Evolutionary conservation across 768 basidiomycete species (phyloP).

Genomic region (Leccinum fibrillosum): DNA sequence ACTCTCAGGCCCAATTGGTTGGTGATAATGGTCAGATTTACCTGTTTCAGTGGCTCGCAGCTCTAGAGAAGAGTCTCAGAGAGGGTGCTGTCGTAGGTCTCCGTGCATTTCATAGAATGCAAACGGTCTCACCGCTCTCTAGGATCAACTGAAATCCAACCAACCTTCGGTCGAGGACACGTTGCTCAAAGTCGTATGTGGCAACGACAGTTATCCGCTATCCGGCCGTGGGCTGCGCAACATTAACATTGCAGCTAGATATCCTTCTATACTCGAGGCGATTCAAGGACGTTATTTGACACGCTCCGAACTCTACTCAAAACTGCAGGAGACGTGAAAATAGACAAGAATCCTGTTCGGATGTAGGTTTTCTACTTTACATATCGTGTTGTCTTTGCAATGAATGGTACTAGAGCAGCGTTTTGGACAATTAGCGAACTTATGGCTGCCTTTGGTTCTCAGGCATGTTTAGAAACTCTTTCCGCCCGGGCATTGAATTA

Average conservation of each 20-base stretch:
- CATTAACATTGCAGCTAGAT: slow-evolving; percentile 66
- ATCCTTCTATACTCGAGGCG: slow-evolving; percentile 62
- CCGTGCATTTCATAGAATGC: background rate
- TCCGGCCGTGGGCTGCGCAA: slow-evolving; percentile 82
- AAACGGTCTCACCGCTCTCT: slow-evolving; percentile 4
- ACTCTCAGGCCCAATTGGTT: slow-evolving; percentile 55
- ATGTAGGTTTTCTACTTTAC: slow-evolving; percentile 48
- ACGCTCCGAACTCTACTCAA: slow-evolving; percentile 76
- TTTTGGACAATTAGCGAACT: slow-evolving; percentile 87
- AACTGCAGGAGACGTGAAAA: slow-evolving; percentile 69
- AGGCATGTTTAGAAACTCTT: slow-evolving; percentile 48
- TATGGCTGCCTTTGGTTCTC: slow-evolving; percentile 79
- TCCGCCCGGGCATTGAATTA: background rate
- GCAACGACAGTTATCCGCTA: slow-evolving; percentile 63
- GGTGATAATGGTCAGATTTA: slow-evolving; percentile 81
- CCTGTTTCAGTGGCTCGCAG: slow-evolving; percentile 79
- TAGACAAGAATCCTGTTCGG: slow-evolving; percentile 61
- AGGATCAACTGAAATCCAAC: slow-evolving; percentile 66
- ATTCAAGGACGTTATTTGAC: slow-evolving; percentile 84
- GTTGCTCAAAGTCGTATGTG: slow-evolving; percentile 65
- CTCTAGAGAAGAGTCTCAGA: slow-evolving; percentile 56
- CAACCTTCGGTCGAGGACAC: slow-evolving; percentile 62
- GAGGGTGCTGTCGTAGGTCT: slow-evolving; percentile 50
- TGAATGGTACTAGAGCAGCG: slow-evolving; percentile 55
- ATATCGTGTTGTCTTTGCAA: background rate